Base-by-base conservation (phyloP, 495 filamentous ascomycete genomes). In the Articulospora tetracladia region DNA sequence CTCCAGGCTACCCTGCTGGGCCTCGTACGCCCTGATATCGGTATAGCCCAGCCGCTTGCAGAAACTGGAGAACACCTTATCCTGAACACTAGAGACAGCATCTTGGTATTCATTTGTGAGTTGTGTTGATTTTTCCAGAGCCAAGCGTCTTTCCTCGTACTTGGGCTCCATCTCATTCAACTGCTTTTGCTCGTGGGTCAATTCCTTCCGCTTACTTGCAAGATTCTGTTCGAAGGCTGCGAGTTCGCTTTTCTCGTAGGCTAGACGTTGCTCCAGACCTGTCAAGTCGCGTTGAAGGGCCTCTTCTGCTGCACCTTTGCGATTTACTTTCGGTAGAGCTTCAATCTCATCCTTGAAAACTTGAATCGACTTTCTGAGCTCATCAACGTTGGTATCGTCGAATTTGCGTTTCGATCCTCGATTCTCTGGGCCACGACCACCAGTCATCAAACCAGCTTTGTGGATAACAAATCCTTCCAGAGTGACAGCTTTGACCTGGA, bases 361-460 rank as follows among this genome's bases (percentile, higher is more conserved):
- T 53, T 95, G 86, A 17, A 69, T 70, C 65, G 73, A 70, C 59
- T 83, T 86, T 62, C 85, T 78, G 19, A 96, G 79, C 64, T 90
- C 89, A 58, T 94, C 89, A 13, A 97, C 82, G 60, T 96, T 92
- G 7, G 87, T 82, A 62, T 96, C 92, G 66, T 95, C 92, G 79
- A 93, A 98, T 32, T 90, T 84, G 36, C 92, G 87, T 58, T 89
- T 87, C 41, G 82, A 83, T 44, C 87, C 84, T 68, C 86, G 87
- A 36, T 83, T 81, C n/a, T 83, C 78, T 20, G 83, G 84, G 19
- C 89, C 85, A 32, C 90, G 85, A 61, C 94, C 94, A 79, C 94
- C 94, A 23, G 94, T 98, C 91, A 99, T 97, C 41, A 92, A 80
- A 69, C 94, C 95, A n/a, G 89, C 91, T 69, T 97, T 97, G 73